Evolutionary conservation across 2,329 filamentous ascomycete genomes (phyloP).

Genomic region (Aspergillus amoenus): DNA sequence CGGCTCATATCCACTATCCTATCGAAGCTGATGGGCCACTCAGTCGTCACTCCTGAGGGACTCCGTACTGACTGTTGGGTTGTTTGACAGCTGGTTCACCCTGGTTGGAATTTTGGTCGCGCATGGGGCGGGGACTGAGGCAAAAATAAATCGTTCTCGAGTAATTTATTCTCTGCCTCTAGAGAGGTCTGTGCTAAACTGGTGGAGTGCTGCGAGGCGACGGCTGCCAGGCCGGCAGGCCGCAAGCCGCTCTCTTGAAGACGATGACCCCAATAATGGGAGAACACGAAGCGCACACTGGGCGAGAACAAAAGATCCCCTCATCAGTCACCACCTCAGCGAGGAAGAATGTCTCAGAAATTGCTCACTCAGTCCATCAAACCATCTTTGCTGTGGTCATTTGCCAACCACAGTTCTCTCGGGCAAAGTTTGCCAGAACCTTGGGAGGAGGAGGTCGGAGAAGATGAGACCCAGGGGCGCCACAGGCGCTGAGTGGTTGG

Average conservation of each 20-base stretch:
- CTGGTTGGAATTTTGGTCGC: neutral
- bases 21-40: neutral
- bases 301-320: neutral
- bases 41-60: no score
- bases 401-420: neutral
- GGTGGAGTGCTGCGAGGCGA: neutral
- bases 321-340: neutral
- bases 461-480: neutral
- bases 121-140: slow-evolving; percentile 14
- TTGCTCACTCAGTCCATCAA: neutral
- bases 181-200: slow-evolving; percentile 1
- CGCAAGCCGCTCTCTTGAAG: no score
- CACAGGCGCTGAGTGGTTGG: neutral
- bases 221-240: no score
- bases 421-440: slow-evolving; percentile 1
- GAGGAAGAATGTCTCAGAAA: neutral
- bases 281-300: neutral
- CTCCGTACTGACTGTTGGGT: no score
- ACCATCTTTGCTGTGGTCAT: neutral
- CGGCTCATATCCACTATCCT: slow-evolving; percentile 10
- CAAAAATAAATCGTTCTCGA: slow-evolving; percentile 1
- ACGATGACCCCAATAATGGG: neutral
- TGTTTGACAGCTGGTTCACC: neutral
- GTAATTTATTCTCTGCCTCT: neutral
- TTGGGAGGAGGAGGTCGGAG: neutral